phyloP scores from a whole-genome alignment of 1,139 yeast genomes.

The Yamadazyma dendronema region DNA sequence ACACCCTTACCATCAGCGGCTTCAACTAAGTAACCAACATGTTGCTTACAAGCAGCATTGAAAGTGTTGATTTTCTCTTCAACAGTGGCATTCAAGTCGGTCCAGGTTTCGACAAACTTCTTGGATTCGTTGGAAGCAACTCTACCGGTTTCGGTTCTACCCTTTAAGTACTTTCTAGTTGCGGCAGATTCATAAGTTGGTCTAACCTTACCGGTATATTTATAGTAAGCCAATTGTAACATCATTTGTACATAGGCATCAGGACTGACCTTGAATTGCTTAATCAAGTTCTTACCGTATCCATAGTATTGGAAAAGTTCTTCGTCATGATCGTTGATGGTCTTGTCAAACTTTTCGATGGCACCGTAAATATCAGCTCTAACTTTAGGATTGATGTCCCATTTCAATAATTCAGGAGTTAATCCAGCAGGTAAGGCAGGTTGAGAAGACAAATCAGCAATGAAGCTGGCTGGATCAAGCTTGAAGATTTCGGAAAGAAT shows the following conservation, averaged over 20 bases:
- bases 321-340: conserved; percentile 56
- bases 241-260: conserved; percentile 77
- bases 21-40: conserved; percentile 67
- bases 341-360: conserved; percentile 50
- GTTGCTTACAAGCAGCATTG: conserved; percentile 72
- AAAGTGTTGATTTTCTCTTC: conserved; percentile 67
- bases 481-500: conserved; percentile 58
- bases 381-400: conserved; percentile 54
- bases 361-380: conserved; percentile 56
- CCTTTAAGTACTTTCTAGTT: conserved; percentile 82
- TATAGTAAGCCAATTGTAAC: conserved; percentile 76
- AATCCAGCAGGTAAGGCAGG: conserved; percentile 12
- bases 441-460: conserved; percentile 27
- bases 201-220: conserved; percentile 74
- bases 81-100: conserved; percentile 50
- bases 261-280: conserved; percentile 68
- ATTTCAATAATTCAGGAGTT: conserved; percentile 25
- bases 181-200: conserved; percentile 98
- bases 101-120: conserved; percentile 75
- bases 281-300: conserved; percentile 69
- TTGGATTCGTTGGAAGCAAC: conserved; percentile 77
- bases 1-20: conserved; percentile 90
- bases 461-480: conserved; percentile 35
- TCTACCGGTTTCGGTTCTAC: conserved; percentile 96
- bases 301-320: conserved; percentile 70